phyloP scores from a whole-genome alignment of 2,329 filamentous ascomycete genomes.

The Simplicillium aogashimaense region DNA sequence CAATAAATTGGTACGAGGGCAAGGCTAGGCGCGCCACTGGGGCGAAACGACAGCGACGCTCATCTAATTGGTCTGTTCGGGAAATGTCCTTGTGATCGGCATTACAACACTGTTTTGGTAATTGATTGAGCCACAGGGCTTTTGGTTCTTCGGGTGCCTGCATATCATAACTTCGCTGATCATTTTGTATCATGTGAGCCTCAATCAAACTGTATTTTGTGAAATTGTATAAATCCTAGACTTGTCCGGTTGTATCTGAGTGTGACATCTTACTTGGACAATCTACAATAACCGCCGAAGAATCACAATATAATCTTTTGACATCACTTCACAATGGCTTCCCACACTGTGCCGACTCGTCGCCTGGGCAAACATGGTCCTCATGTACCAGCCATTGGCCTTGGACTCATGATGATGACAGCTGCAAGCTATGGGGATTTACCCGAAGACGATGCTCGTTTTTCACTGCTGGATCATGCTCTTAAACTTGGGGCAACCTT shows the following conservation, averaged over 20 bases:
- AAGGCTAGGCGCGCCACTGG: too few species aligned
- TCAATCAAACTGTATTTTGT: not conserved
- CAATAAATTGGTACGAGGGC: too few species aligned
- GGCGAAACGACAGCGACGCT: too few species aligned
- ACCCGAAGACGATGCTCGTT: not conserved
- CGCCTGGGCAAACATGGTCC: not conserved
- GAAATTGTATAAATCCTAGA: too few species aligned
- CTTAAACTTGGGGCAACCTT: constrained; percentile 1
- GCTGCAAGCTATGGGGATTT: not conserved
- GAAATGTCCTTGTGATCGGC: not conserved
- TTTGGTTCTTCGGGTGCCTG: not conserved
- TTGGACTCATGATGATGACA: constrained; percentile 1
- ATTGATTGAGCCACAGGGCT: not conserved
- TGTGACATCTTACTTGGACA: too few species aligned
- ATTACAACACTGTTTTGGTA: not conserved
- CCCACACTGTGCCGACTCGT: not conserved
- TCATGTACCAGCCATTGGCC: not conserved
- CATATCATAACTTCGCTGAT: not conserved
- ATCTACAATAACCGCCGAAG: too few species aligned
- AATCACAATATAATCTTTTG: too few species aligned
- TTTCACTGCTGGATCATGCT: not conserved
- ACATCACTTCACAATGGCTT: not conserved
- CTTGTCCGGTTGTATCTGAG: too few species aligned
- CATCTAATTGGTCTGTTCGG: not conserved
- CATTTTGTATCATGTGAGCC: not conserved